Base-by-base conservation (phyloP, 129 eudicot species). In the Smallanthus sonchifolius region DNA sequence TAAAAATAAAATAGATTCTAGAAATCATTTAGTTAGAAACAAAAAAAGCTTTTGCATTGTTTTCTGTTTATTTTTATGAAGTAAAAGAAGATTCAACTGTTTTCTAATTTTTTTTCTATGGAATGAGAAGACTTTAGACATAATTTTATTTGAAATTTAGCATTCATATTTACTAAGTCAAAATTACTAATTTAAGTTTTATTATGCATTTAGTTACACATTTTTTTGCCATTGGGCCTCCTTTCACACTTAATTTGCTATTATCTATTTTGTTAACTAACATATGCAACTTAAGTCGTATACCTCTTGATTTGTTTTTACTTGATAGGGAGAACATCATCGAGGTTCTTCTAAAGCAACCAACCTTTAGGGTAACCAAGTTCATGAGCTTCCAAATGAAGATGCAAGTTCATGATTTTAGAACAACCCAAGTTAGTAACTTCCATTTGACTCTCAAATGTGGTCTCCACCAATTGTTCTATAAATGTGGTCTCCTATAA, bases 361-460 rank as follows among this genome's bases (percentile, higher is more conserved):
- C 99, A 94, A 45, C 89, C 91, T 75, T 60, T 79, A 34, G 99
- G 99, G 85, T 94, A 94, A 39, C 47, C 77, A 82, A 88, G 83
- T 20, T 75, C 80, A 57, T 51, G 80, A 74, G 99, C 84, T 85
- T 91, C 97, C 83, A 91, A 67, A 79, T 94, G 99, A 74, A 94
- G 96, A 84, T 94, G 99, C 99, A 97, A 94, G 70, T 94, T 94
- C 96, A 90, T 88, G 49, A 90, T 82, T 83, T 75, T 86, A 10
- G 81, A 66, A 78, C 97, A 94, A 49, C 89, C 92, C 11, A n/a
- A 73, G 15, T 93, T 89, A 10, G 72, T 78, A 17, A 86, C 93
- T 87, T 94, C 99, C 99, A 94, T 94, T 80, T 94, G 96, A 66
- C 83, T 86, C 87, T 94, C 99, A 1, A 24, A 77, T 94, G 97